Percentiles rank a stretch among this genome's conserved stretches.
Evolutionary conservation across 345 rosid genomes (phyloP).

Genomic region (Clarkia xantiana): DNA sequence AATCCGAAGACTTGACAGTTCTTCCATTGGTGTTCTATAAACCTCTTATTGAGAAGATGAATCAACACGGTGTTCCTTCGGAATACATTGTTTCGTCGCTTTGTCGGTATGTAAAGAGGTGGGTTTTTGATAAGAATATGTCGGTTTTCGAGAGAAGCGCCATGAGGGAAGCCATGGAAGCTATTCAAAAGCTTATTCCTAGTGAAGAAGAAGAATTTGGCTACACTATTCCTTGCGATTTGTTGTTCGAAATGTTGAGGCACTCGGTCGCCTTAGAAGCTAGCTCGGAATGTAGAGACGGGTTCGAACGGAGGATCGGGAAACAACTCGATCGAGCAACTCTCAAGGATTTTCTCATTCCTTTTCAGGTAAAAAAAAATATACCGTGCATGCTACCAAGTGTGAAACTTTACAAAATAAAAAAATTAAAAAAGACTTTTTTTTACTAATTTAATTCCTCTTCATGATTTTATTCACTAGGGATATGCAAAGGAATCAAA

Average conservation of each 20-base stretch:
- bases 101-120: conserved; percentile 33
- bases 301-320: conserved; percentile 60
- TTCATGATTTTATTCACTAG: neutral
- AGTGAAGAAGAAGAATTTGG: conserved; percentile 17
- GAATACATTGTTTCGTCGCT: conserved; percentile 39
- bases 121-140: conserved; percentile 24
- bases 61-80: conserved; percentile 20
- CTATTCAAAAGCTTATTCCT: conserved; percentile 54
- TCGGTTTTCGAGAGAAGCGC: conserved; percentile 28
- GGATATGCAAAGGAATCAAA: conserved; percentile 36
- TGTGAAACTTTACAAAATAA: no score
- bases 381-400: no score
- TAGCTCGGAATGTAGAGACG: conserved; percentile 38
- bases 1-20: conserved; percentile 40
- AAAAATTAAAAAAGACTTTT: no score
- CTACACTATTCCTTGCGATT: conserved; percentile 34
- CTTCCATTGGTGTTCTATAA: conserved; percentile 48
- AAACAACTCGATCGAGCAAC: conserved; percentile 58
- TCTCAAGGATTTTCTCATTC: conserved; percentile 41
- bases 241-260: conserved; percentile 40
- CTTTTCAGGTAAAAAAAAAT: conserved; percentile 10
- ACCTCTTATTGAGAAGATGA: conserved; percentile 23
- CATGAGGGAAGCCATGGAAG: conserved; percentile 40
- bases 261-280: conserved; percentile 34
- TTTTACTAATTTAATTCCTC: no score